A percentile compares a stretch with the other conserved stretches of the same genome.
Conservation (phyloP, 2,329 filamentous ascomycete genomes). For the Pseudocercospora vitis region DNA sequence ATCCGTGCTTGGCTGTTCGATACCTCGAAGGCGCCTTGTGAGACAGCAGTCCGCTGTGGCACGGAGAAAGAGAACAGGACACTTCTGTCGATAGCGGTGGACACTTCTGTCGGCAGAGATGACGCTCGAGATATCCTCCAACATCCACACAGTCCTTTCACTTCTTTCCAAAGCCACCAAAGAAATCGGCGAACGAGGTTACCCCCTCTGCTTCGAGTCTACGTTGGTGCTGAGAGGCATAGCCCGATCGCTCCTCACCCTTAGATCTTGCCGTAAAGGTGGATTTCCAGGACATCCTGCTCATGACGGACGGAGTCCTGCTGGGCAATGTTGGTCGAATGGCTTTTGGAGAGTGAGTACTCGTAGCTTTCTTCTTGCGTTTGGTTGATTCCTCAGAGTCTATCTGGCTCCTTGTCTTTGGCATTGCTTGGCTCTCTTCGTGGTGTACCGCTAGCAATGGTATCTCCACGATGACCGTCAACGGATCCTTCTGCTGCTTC, state of each 20-base stretch:
- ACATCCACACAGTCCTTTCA: too few species aligned
- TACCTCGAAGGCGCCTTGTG: too few species aligned
- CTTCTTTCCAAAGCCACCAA: neutral
- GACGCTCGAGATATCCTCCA: too few species aligned
- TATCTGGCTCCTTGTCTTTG: neutral
- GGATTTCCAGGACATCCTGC: neutral
- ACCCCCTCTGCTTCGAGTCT: neutral
- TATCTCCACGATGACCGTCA: too few species aligned
- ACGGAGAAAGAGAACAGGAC: too few species aligned
- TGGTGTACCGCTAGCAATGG: too few species aligned
- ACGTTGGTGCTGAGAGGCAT: neutral
- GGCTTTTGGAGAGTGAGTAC: neutral
- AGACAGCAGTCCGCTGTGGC: too few species aligned
- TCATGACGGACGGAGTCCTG: slow-evolving; percentile 1
- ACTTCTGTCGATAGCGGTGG: too few species aligned
- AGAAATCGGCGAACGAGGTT: neutral
- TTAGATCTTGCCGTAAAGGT: neutral
- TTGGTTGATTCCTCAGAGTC: neutral
- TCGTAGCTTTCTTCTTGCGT: neutral
- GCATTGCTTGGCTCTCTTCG: neutral
- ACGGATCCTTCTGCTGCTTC: neutral
- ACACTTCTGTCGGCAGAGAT: too few species aligned
- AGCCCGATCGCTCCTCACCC: neutral
- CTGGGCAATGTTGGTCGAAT: neutral
- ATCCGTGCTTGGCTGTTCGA: too few species aligned